Evolutionary conservation across 768 basidiomycete species (phyloP), one percentile per base, ranked within the genome.

Genomic region (Leccinum obscurum): DNA sequence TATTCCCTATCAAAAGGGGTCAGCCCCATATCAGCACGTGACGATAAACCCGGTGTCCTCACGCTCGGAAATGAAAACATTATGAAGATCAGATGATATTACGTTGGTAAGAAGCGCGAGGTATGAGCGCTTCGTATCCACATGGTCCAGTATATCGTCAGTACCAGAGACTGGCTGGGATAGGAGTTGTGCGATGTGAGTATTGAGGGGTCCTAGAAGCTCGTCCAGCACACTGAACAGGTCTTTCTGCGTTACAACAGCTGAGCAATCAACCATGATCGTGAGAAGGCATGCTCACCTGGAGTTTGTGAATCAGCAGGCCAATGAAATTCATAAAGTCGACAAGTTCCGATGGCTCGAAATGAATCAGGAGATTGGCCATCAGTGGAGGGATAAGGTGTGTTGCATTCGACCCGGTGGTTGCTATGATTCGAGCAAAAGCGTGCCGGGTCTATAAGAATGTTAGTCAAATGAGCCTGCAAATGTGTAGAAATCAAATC

Each of bases 271-370:
- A 28, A 22, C 44, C 32, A 22, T 60, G n/a, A 11, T 6, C 22
- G 24, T 56, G 28, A 17, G 6, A 32, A 54, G 32, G 15, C 51
- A 52, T 24, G 62, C 73, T 57, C 61, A 94, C 95, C 81, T 93
- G 92, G 57, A 98, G 83, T 70, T 92, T 92, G 72, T 96, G 93
- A 55, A 95, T 88, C 56, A 98, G 78, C 9, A 97, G 79, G 7
- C 90, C 90, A 57, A 99, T 90, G 78, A 99, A 98, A 68, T 89
- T 90, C 82, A 98, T 89, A 68, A 98, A 96, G 70, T 99, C 97
- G 30, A 90, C 88, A 59, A 99, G 78, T 73, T 99, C 97, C 7
- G 89, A 84, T 1, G 94, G 89, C 64, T 97, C 93, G 68, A 95
- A 95, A 66, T 96, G 92, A 3, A 87, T 83, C 54, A 98, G 84